Evolutionary conservation across 305 asterid genomes (phyloP), one percentile per base, ranked within the genome.

Genomic region (Fraxinus floribunda): DNA sequence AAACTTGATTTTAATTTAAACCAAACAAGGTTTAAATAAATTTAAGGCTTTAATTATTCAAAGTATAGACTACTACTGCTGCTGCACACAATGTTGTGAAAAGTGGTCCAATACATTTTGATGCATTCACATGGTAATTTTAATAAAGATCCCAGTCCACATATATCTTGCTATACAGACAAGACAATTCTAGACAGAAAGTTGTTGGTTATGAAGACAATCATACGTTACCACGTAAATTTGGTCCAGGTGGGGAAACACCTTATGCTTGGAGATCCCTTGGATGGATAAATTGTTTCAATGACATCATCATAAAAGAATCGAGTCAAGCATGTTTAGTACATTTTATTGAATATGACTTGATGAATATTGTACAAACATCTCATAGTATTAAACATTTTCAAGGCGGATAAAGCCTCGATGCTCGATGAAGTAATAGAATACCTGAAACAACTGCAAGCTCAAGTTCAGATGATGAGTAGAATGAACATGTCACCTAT

Each of bases 401-500:
- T 41, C 20, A 89, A 95, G 98, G 93, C 94, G 0, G 98, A 95
- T 57, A 95, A 95, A 87, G 98, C 98, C 2, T 95, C 98, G 7
- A 95, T 95, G 97, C 86, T 95, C 39, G 98, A 92, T 81, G 98
- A 95, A 89, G 98, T 92, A 29, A 95, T 95, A 77, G 98, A 95
- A 34, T 92, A 95, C 84, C 74, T 95, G 36, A 95, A 92, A 57
- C 97, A 93, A 62, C 71, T 95, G 0, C 95, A 95, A 91, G 92
- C 93, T 38, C 97, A 95, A 82, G 88, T 95, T 5, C 88, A 89
- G 0, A 84, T 93, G 92, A 90, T 92, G 91, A 89, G 87, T 35
- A 89, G 95, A 78, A 88, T 94, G 94, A 93, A 85, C 91, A 88
- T 93, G 90, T 85, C 93, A 78, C 55, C 91, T 66, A 90, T 95